A percentile compares a stretch with the other conserved stretches of the same genome.
Conservation (phyloP, 495 filamentous ascomycete species). For the Aspergillus bertholletiae region DNA sequence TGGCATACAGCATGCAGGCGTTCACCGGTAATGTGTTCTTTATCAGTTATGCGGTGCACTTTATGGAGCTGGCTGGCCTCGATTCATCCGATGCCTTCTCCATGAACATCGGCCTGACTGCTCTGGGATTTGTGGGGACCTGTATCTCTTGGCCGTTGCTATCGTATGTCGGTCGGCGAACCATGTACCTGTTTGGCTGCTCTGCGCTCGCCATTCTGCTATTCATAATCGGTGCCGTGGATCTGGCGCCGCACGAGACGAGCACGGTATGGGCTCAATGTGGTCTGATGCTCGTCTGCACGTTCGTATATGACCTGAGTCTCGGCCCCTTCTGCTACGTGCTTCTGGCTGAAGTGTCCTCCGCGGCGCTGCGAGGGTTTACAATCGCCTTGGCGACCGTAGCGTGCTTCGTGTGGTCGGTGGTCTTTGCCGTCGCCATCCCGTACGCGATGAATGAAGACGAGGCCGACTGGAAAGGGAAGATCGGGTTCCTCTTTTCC, state of each 20-base stretch:
- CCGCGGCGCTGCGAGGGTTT: conserved; percentile 55
- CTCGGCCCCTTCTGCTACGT: conserved; percentile 63
- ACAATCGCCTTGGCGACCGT: conserved; percentile 63
- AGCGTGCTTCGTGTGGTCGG: conserved; percentile 52
- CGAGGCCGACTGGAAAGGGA: conserved; percentile 58
- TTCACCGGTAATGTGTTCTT: conserved; percentile 29
- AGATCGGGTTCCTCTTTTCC: conserved; percentile 65
- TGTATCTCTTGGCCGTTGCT: conserved; percentile 65
- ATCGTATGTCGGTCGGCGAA: conserved; percentile 51
- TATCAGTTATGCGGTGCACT: conserved; percentile 34
- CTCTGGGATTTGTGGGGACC: conserved; percentile 61
- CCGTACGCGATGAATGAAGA: conserved; percentile 66
- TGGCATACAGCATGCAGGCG: conserved; percentile 49
- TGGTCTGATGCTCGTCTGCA: conserved; percentile 56
- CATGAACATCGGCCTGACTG: conserved; percentile 64
- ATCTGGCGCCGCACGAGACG: conserved; percentile 42
- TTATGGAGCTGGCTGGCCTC: conserved; percentile 61
- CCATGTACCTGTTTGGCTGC: conserved; percentile 52
- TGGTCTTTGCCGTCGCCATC: conserved; percentile 61
- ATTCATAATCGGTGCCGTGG: conserved; percentile 57
- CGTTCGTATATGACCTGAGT: conserved; percentile 55
- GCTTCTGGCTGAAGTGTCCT: conserved; percentile 58
- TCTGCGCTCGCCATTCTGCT: conserved; percentile 45
- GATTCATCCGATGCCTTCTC: conserved; percentile 53
- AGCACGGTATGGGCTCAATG: conserved; percentile 49